Base-by-base conservation (phyloP, 345 rosid genomes). In the Citrus sp. region DNA sequence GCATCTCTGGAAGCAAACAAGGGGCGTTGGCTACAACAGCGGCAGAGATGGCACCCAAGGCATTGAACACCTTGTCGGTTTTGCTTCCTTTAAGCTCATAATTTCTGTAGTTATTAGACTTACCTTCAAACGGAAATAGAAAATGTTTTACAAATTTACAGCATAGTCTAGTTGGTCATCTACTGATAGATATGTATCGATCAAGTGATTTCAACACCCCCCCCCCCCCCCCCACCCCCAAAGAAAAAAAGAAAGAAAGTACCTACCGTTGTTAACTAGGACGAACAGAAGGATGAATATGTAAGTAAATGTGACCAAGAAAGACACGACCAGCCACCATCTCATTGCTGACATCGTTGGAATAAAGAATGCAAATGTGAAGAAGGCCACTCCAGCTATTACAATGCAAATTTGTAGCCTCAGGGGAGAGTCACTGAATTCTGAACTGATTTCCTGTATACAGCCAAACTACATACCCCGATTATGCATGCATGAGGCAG, bases 321-420 rank as follows among this genome's bases (percentile, higher is more conserved):
- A 58, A 19, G 85, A 82, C 59, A 28, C 77, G 7, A 63, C 74
- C 49, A 85, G 61, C 87, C 87, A 85, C 38, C 73, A 46, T 69
- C 80, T 70, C 79, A 78, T 80, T 6, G 85, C 85, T 9, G 86
- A 85, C 73, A 85, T 70, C 55, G 85, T 83, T 51, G 85, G 85
- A 46, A 67, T 68, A 28, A 58, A 72, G 64, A 14, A 77, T 55
- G 85, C 76, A 61, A 82, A 80, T 21, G 24, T 4, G 73, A 78
- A 78, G 67, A 70, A 80, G 65, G 84, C 78, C 9, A 81, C 72
- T 55, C 87, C 87, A 4, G 84, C 72, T 13, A 85, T 37, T 63
- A 54, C 24, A 9, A 82, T 68, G 59, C 13, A 80, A 22, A 82
- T 78, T 24, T 82, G 87, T 10, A 85, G 80, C 77, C 85, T 75